Evolutionary conservation across 345 rosid genomes (phyloP), one percentile per base, ranked within the genome.

Genomic region (Hibiscus mutabilis): DNA sequence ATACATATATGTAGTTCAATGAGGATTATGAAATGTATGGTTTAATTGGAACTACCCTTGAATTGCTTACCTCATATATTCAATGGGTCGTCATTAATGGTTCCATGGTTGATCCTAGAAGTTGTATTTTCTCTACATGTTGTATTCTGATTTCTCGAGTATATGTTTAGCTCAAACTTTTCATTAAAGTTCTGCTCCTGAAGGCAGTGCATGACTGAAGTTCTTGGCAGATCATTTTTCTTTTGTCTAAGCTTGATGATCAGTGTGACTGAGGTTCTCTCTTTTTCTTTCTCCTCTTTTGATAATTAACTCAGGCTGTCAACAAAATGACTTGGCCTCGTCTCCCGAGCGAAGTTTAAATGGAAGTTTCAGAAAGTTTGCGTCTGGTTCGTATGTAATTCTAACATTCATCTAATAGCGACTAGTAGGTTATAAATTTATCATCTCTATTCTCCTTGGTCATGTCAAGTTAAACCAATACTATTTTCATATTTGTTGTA

Each of bases 291-390:
- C 9, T 9, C 3, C 11, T 60, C 11, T 62, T 14, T 22, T 69
- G 56, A 64, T 62, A 44, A 53, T 74, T 65, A 58, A 66, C 53
- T 66, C 84, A 85, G 89, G 82, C 60, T 81, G 74, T 69, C 72
- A 74, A 60, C 79, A 74, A 68, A 71, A 74, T 74, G 85, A 73
- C 58, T 70, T 79, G 62, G 75, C 67, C 24, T 73, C 76, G 21
- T 80, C 87, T 56, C 80, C 79, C 1, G 75, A 76, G 33, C 69
- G 72, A 75, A 77, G 84, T 78, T 75, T 82, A 68, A 82, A 71
- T 55, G 80, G 81, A 69, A 82, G 89, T 72, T 80, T 82, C 78
- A 82, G 89, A 74, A 80, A 80, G 76, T 78, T 73, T 33, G 68
- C 76, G 58, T 78, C 86, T 25, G 85, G 88, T 83, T 52, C 27